Conservation (phyloP, 2,329 filamentous ascomycete genomes). For the Microdochium paspali region DNA sequence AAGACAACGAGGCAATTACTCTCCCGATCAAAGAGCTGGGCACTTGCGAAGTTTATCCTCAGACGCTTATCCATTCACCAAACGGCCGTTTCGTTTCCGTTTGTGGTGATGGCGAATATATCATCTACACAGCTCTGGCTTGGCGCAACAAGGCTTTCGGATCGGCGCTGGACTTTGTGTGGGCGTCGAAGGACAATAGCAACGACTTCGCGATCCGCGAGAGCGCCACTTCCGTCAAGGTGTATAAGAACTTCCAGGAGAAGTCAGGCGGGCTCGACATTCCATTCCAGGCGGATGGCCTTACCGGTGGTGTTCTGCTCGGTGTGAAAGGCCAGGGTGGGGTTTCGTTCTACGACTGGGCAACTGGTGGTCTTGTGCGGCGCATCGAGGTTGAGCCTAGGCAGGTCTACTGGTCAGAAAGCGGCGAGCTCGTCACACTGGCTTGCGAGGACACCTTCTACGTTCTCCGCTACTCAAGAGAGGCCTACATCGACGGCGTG, state of each 20-base stretch:
- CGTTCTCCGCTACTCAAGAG: slow-evolving; percentile 82
- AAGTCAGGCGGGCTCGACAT: slow-evolving; percentile 83
- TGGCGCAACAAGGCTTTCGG: slow-evolving; percentile 98
- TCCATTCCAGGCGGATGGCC: slow-evolving; percentile 86
- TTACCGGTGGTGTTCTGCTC: slow-evolving; percentile 80
- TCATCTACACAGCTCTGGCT: slow-evolving; percentile 93
- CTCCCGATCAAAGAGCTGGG: slow-evolving; percentile 91
- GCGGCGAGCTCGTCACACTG: slow-evolving; percentile 82
- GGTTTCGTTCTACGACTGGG: slow-evolving; percentile 95
- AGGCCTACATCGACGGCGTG: slow-evolving; percentile 75
- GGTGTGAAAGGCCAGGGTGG: slow-evolving; percentile 93
- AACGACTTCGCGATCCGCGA: slow-evolving; percentile 98
- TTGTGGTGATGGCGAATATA: slow-evolving; percentile 96
- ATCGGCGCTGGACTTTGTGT: slow-evolving; percentile 89
- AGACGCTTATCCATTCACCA: slow-evolving; percentile 89
- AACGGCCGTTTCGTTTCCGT: slow-evolving; percentile 76
- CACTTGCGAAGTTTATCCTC: slow-evolving; percentile 92
- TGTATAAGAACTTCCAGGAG: slow-evolving; percentile 97
- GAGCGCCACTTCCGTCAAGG: slow-evolving; percentile 86
- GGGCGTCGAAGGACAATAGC: slow-evolving; percentile 94
- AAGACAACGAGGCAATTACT: slow-evolving; percentile 80
- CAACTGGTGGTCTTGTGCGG: slow-evolving; percentile 77
- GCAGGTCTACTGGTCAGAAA: slow-evolving; percentile 92
- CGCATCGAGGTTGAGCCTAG: slow-evolving; percentile 75
- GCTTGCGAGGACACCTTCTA: slow-evolving; percentile 96